Conservation (phyloP, 108 stramenopile genomes). For the Cyclotella baltica region DNA sequence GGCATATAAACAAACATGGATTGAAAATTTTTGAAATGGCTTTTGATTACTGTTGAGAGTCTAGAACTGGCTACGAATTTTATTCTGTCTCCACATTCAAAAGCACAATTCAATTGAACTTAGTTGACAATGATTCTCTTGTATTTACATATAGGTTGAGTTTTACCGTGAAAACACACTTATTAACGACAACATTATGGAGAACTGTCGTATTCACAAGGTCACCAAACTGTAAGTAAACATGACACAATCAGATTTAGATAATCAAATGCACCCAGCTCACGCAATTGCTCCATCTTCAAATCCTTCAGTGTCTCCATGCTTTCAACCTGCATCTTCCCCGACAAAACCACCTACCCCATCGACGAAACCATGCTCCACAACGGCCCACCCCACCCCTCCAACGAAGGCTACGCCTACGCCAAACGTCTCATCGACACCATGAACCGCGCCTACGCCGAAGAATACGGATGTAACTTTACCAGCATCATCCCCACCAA, state of each 20-base stretch:
- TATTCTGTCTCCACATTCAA: too few species aligned
- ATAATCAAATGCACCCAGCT: too few species aligned
- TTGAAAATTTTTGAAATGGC: too few species aligned
- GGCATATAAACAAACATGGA: too few species aligned
- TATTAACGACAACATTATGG: constrained; percentile 97
- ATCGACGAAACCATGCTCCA: constrained; percentile 99
- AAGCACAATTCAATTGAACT: not conserved
- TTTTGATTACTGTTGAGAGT: too few species aligned
- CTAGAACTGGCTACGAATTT: too few species aligned
- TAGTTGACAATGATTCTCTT: too few species aligned
- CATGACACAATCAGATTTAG: too few species aligned
- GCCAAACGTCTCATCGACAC: constrained; percentile 99
- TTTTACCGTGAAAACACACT: constrained; percentile 99
- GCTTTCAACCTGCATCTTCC: constrained; percentile 98
- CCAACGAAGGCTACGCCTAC: constrained; percentile 98
- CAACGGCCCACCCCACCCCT: constrained; percentile 95
- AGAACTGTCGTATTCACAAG: constrained; percentile 93
- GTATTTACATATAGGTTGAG: constrained; percentile 75
- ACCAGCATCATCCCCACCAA: constrained; percentile 98
- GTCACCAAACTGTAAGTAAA: constrained; percentile 89
- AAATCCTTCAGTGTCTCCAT: constrained; percentile 74
- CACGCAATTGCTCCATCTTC: not conserved
- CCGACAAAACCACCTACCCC: constrained; percentile 99
- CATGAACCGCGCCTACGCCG: constrained; percentile 97
- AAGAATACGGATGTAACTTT: constrained; percentile 98